Base-by-base conservation (phyloP, 2,329 filamentous ascomycete species). In the Lizonia empirigonia region DNA sequence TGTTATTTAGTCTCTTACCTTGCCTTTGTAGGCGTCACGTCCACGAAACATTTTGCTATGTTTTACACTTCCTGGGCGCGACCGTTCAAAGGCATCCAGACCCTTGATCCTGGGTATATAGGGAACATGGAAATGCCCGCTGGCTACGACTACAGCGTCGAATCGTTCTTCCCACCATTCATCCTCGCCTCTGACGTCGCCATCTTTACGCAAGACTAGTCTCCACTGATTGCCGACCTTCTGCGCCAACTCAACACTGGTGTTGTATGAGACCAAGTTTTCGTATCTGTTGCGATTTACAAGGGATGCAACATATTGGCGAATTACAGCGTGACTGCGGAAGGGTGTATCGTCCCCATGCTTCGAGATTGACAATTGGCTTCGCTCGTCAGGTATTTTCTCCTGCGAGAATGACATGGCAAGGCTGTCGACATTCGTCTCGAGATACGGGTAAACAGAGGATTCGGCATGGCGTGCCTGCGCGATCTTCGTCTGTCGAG, bases 151-250 rank as follows among this genome's bases (percentile, higher is more conserved):
- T 0, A 87, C 76, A 0, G 82, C 84, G 59, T 87, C 85, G 48
- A 86, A 87, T 22, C 72, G 73, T 62, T 88, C 85, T 0, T 71
- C 72, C 84, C 84, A 86, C 84, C 85, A 87, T 52, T 80, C 79
- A 58, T 87, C 32, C 58, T 86, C 23, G 57, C 72, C 35, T 44
- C 44, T 12, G 13, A 34, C 29, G 47, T 57, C 19, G 24, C 55
- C 7, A 59, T 69, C 62, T 29, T 75, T 75, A 13, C 82, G 74
- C 19, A 87, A 63, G 80, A 87, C 68, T 80, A 79, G 22, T 40
- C 58, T 52, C 64, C 68, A 67, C 18, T 65, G 62, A 80, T 80
- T 30, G 80, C 77, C 64, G n/a, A 59, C 48, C 58, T 84, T 82
- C 24, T 83, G 77, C 0, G 78, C 82, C 4, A 76, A 71, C 67